These are phyloP conservation scores for Papiliotrema nemorosa DNA, from an alignment of 1,284 basidiomycete species.

Conservation along the genomic window DNA sequence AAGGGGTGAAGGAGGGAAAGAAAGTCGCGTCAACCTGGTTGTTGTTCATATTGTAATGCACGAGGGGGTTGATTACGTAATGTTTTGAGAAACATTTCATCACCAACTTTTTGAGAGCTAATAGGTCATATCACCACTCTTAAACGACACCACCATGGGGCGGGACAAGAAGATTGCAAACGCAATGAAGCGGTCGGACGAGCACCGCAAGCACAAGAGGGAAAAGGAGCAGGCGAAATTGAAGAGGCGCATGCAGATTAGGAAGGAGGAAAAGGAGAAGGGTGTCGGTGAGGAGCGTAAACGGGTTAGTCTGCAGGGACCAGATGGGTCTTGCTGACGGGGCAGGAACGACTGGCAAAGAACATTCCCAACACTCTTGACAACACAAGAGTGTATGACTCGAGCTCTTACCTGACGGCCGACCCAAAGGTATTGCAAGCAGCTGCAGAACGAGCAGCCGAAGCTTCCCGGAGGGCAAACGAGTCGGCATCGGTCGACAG, in stretches of 20 bases:
- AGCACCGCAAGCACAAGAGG: conserved; percentile 69
- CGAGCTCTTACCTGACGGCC: conserved; percentile 67
- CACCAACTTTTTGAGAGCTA: too few species aligned
- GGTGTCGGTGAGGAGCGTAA: conserved; percentile 38
- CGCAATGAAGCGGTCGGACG: conserved; percentile 76
- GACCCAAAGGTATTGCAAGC: conserved; percentile 55
- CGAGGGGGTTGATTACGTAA: too few species aligned
- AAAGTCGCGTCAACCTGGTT: conserved; percentile 2
- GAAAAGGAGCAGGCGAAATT: conserved; percentile 78
- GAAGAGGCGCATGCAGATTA: conserved; percentile 64
- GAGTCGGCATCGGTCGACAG: conserved; percentile 26
- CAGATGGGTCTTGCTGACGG: not conserved
- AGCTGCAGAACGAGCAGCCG: conserved; percentile 35
- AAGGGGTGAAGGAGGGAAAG: not conserved
- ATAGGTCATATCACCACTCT: too few species aligned
- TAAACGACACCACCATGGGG: conserved; percentile 27
- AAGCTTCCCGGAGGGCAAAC: conserved; percentile 35
- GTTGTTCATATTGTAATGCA: not conserved
- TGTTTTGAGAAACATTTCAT: too few species aligned
- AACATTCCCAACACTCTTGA: conserved; percentile 91
- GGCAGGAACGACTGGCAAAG: conserved; percentile 72
- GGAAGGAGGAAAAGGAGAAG: conserved; percentile 40
- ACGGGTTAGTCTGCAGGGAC: conserved; percentile 19
- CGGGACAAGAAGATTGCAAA: conserved; percentile 63
- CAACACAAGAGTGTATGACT: conserved; percentile 86